Evolutionary conservation across 768 basidiomycete species (phyloP).

Genomic region (Calocybe cyanea): DNA sequence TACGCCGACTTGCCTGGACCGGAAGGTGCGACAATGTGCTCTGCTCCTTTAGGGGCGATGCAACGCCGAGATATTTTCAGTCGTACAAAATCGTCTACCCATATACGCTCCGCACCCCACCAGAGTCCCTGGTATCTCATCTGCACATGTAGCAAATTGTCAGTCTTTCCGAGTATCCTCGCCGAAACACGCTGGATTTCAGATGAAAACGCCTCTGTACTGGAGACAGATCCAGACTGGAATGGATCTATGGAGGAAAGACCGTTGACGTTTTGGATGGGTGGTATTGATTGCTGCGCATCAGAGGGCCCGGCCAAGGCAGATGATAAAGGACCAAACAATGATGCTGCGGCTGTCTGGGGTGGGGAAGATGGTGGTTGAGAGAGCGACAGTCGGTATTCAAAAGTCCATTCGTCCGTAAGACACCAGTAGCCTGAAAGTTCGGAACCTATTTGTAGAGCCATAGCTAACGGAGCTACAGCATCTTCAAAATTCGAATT

Average conservation of each 20-base stretch:
- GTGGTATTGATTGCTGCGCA: constrained; percentile 32
- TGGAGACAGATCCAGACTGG: constrained; percentile 15
- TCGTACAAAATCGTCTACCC: constrained; percentile 81
- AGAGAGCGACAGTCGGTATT: constrained; percentile 36
- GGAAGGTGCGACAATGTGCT: constrained; percentile 57
- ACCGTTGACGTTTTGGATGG: constrained; percentile 1
- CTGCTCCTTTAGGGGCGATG: constrained; percentile 63
- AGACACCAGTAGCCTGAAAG: constrained; percentile 66
- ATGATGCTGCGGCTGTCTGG: constrained; percentile 12
- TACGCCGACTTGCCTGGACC: constrained; percentile 43
- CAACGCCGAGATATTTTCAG: constrained; percentile 66
- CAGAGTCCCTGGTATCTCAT: constrained; percentile 75
- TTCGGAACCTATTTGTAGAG: constrained; percentile 65
- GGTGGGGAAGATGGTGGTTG: constrained; percentile 14
- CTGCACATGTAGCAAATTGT: constrained; percentile 32
- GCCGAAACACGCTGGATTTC: constrained; percentile 21
- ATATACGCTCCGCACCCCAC: constrained; percentile 89
- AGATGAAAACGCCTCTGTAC: constrained; percentile 16
- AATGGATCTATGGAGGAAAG: constrained; percentile 5
- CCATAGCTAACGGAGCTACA: constrained; percentile 62
- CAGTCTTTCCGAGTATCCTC: constrained; percentile 21
- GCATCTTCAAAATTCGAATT: constrained; percentile 44
- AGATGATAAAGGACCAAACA: constrained; percentile 29
- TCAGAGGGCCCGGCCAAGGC: constrained; percentile 34
- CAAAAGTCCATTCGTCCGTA: constrained; percentile 70